Base-by-base conservation (phyloP, 1,139 yeast species). In the Meyerozyma carpophila region DNA sequence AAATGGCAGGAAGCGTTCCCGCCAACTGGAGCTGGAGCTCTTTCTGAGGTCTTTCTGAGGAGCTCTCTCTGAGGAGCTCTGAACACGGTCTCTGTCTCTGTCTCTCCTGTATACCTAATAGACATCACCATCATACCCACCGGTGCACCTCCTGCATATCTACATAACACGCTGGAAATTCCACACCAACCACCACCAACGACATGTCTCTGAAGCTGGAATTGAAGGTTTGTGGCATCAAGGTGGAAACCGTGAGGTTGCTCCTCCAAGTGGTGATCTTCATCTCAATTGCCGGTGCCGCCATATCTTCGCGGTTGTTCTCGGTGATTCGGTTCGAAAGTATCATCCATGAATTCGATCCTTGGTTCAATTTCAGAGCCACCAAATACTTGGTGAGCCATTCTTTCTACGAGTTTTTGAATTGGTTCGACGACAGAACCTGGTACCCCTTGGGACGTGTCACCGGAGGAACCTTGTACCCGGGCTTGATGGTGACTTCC, bases 361-460 rank as follows among this genome's bases (percentile, higher is more conserved):
- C 98, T 32, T 93, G 98, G 98, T 94, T 94, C 75, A 93, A 93
- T 65, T 93, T 81, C 70, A 73, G 98, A 55, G 98, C 98, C 40
- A 87, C 98, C 24, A 87, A 87, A 63, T 89, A 90, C 65, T 76
- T 93, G 53, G 95, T 89, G 16, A 71, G 79, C 43, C 82, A 90
- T 61, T 84, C 94, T 5, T 91, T 81, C 64, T 85, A 90, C 68
- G 93, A 90, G 51, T 94, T 94, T 58, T 76, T 93, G 62, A 94
- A 94, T 63, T 94, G 98, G 98, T 94, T 94, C 59, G 99, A 94
- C 63, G 97, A 93, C 64, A 80, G 96, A 60, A 93, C 98, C 25
- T 94, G 99, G 99, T 94, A 94, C 63, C 99, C 99, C 18, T 75
- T 94, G 51, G 99, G 99, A 16, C 81, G 99, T 68, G 98, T 94